A percentile compares a stretch with the other conserved stretches of the same genome.
phyloP scores from a whole-genome alignment of 2,329 filamentous ascomycete species.

The Helotiales sp. region DNA sequence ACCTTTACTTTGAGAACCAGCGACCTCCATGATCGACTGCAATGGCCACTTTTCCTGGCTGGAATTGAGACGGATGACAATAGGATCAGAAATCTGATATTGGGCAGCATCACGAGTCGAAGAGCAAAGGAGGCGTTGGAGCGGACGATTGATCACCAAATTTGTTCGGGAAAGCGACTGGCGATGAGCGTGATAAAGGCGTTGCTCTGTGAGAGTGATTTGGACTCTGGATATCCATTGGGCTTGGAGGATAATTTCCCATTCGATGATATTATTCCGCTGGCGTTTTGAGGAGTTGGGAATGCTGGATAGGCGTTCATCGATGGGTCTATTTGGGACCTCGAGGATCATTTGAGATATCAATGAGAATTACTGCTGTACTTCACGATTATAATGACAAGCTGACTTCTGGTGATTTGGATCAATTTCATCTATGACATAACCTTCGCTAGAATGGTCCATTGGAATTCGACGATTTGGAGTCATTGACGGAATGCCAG shows the following conservation, averaged over 20 bases:
- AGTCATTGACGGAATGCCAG: no score
- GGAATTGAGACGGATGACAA: constrained; percentile 6
- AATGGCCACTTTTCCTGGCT: constrained; percentile 11
- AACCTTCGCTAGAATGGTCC: no score
- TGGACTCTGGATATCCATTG: not conserved
- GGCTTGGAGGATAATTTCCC: not conserved
- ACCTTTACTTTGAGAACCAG: constrained; percentile 7
- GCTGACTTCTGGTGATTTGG: no score
- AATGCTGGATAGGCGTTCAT: not conserved
- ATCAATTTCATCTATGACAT: no score
- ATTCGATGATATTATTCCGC: not conserved
- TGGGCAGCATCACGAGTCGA: not conserved
- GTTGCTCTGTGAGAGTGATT: constrained; percentile 1
- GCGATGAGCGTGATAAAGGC: not conserved
- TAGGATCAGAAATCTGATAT: not conserved
- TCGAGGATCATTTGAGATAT: no score
- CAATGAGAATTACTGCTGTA: no score
- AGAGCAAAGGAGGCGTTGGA: constrained; percentile 1
- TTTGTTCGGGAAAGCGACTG: not conserved
- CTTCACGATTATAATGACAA: no score
- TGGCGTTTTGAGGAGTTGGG: not conserved
- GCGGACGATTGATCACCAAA: constrained; percentile 2
- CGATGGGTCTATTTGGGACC: not conserved
- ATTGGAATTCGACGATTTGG: no score
- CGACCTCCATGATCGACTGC: constrained; percentile 9